phyloP scores from a whole-genome alignment of 176 grass and related monocot genomes.

The Aegilops longissima region DNA sequence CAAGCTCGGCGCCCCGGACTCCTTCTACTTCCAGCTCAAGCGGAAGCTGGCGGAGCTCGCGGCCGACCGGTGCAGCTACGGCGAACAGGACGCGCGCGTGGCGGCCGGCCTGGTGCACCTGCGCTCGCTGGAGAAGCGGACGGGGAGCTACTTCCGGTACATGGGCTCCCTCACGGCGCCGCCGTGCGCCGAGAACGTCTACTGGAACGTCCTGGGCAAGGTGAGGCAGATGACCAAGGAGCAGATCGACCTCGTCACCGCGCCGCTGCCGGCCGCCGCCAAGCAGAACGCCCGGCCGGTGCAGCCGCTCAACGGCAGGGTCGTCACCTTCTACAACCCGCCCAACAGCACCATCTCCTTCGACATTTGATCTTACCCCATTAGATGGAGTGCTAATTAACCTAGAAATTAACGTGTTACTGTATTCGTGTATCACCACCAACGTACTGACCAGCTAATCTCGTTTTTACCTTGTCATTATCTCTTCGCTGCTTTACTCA shows the following conservation, averaged over 20 bases:
- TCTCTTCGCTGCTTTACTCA: background rate
- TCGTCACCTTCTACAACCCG: conserved; percentile 52
- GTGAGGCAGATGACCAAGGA: conserved; percentile 62
- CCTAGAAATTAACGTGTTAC: background rate
- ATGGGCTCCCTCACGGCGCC: conserved; percentile 71
- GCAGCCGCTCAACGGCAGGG: conserved; percentile 64
- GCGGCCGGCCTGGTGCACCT: conserved; percentile 23
- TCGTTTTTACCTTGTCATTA: background rate
- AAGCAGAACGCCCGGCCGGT: conserved; percentile 37
- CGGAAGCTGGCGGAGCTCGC: background rate
- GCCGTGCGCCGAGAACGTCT: conserved; percentile 71
- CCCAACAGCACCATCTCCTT: conserved; percentile 32
- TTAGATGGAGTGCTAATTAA: background rate
- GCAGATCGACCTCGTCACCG: conserved; percentile 35
- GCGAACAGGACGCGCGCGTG: conserved; percentile 20
- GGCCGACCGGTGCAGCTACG: background rate
- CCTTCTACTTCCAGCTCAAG: conserved; percentile 57
- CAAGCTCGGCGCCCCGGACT: conserved; percentile 44
- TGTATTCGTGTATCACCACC: background rate
- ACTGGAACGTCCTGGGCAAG: conserved; percentile 77
- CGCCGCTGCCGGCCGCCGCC: conserved; percentile 26
- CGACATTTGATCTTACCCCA: background rate
- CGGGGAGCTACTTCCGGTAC: conserved; percentile 73
- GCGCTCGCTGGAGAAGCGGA: conserved; percentile 45
- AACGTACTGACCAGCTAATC: background rate